Percentiles rank a stretch among this genome's conserved stretches.
These are phyloP conservation scores for Babesia bigemina DNA, from an alignment of 169 alveolate genomes.

Conservation along the genomic window DNA sequence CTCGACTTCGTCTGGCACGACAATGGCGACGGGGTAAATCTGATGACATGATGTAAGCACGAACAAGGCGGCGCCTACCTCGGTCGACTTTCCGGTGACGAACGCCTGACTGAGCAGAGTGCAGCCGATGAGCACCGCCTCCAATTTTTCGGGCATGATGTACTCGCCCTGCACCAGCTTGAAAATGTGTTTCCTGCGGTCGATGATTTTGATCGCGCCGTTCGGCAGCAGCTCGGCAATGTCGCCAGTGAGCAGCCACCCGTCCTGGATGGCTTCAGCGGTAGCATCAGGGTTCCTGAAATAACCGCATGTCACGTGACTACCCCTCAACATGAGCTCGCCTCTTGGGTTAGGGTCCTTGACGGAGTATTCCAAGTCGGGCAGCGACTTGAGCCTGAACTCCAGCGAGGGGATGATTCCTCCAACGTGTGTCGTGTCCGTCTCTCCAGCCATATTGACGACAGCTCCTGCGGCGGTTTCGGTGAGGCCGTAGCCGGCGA, in stretches of 20 bases:
- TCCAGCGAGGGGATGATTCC: conserved; percentile 86
- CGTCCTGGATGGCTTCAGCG: conserved; percentile 83
- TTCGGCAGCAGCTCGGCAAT: conserved; percentile 85
- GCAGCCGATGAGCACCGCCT: conserved; percentile 72
- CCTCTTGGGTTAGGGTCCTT: conserved; percentile 72
- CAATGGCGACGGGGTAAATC: conserved; percentile 64
- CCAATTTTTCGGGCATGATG: conserved; percentile 92
- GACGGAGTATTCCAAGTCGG: conserved; percentile 86
- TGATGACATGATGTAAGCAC: conserved; percentile 38
- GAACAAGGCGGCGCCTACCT: conserved; percentile 38
- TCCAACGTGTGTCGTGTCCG: conserved; percentile 84
- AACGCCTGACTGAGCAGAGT: conserved; percentile 73
- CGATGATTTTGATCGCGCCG: conserved; percentile 90
- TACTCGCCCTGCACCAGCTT: conserved; percentile 95
- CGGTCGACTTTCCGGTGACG: conserved; percentile 76
- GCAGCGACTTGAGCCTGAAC: conserved; percentile 88
- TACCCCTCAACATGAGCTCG: conserved; percentile 82
- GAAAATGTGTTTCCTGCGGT: conserved; percentile 91
- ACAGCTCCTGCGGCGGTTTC: conserved; percentile 67
- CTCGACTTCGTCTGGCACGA: conserved; percentile 65
- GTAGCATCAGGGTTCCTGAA: conserved; percentile 85
- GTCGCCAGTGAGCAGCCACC: conserved; percentile 92
- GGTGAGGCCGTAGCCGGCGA: conserved; percentile 62
- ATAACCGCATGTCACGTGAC: conserved; percentile 84
- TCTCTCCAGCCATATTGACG: conserved; percentile 68